Conservation (phyloP, 148 eudicot species). For the Rhododendron molle region DNA sequence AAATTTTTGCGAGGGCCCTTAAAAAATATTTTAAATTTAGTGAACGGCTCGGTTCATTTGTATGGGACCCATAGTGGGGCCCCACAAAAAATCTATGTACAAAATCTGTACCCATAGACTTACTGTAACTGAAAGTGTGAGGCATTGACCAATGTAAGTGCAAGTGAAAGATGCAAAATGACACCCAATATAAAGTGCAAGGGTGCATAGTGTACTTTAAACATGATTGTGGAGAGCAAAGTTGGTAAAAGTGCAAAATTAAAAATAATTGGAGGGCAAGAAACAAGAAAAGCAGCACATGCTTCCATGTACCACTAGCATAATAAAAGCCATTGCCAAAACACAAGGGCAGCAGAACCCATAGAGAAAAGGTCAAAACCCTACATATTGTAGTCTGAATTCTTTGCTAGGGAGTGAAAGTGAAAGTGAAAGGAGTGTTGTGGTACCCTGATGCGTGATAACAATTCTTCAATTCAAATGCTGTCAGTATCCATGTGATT, state of each 20-base stretch:
- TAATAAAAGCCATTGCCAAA: slow-evolving; percentile 15
- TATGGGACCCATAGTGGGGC: too few relatives aligned
- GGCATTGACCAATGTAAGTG: background rate
- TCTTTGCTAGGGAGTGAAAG: slow-evolving; percentile 17
- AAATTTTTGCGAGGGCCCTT: too few relatives aligned
- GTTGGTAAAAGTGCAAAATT: slow-evolving; percentile 22
- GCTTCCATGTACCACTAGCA: slow-evolving; percentile 5
- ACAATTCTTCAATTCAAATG: slow-evolving; percentile 22
- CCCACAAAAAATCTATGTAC: too few relatives aligned
- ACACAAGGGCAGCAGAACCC: slow-evolving; percentile 21
- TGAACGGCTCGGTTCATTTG: too few relatives aligned
- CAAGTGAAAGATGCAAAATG: background rate
- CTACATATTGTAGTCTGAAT: slow-evolving; percentile 9
- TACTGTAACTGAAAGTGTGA: background rate
- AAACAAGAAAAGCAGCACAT: slow-evolving; percentile 10
- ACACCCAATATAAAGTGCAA: background rate
- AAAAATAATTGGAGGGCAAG: background rate
- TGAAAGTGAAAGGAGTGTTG: slow-evolving; percentile 59
- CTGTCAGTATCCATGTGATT: slow-evolving; percentile 86
- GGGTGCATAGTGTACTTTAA: background rate
- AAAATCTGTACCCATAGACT: too few relatives aligned
- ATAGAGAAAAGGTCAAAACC: slow-evolving; percentile 28
- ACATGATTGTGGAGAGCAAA: background rate
- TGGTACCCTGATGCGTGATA: slow-evolving; percentile 6
- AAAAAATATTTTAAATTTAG: too few relatives aligned